Evolutionary conservation across 179 eudicot species (phyloP).

Genomic region (Vitellaria paradoxa): DNA sequence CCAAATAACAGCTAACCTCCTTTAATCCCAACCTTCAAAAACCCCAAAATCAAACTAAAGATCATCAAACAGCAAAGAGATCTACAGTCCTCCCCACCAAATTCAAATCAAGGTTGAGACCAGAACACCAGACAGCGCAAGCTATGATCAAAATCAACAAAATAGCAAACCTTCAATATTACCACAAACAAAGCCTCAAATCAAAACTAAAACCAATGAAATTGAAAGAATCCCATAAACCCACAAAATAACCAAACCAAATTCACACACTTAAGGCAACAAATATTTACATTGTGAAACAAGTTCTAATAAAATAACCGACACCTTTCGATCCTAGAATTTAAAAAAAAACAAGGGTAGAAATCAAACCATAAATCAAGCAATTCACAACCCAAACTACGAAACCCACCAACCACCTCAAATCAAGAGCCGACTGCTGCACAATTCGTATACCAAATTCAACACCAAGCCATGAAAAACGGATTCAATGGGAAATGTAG

Average conservation of each 20-base stretch:
- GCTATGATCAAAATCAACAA: neutral
- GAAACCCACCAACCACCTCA: neutral
- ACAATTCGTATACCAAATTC: no score
- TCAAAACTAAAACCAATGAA: neutral
- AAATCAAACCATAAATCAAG: neutral
- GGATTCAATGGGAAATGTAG: neutral
- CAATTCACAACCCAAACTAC: neutral
- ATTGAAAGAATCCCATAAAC: neutral
- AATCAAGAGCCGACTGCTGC: neutral
- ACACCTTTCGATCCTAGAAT: neutral
- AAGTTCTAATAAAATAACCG: neutral
- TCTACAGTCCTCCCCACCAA: neutral
- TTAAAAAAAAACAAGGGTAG: no score
- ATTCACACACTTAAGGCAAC: no score
- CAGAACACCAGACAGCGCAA: neutral
- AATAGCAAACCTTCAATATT: neutral
- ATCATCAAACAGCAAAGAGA: neutral
- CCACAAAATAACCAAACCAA: neutral
- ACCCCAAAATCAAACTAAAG: neutral
- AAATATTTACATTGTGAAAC: no score
- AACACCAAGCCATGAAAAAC: neutral
- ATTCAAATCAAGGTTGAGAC: neutral
- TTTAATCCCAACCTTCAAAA: constrained; percentile 10
- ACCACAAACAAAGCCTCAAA: neutral
- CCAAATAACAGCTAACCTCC: neutral